Evolutionary conservation across 768 basidiomycete species (phyloP), one percentile per base, ranked within the genome.

Genomic region (Boletus subcaerulescens): DNA sequence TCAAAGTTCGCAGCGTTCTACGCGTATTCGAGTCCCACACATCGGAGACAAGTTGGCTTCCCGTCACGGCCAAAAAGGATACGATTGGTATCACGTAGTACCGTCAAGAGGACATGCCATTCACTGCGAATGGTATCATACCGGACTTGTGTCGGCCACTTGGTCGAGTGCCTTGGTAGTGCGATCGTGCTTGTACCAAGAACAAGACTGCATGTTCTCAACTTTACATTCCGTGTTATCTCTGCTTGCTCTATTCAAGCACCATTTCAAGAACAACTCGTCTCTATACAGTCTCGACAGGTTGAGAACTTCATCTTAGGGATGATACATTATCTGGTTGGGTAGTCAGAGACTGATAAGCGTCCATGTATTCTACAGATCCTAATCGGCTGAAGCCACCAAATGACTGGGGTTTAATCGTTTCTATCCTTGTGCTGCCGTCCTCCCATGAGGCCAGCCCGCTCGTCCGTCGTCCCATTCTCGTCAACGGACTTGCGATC

Each of bases 11-110:
- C 44, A 89, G 26, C 84, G 97, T 41, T 91, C 96, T 18, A 96
- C 93, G 8, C 91, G 97, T 75, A 84, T 98, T 52, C 20, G 20
- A 20, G 20, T 20, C 20, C 97, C 97, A 31, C 95, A 99, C 71
- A 97, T 89, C 52, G 97, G 97, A 39, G 97, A 99, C 80, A 99
- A 99, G 74, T 99, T 99, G 61, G 97, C 97, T 2, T 99, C 97
- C 46, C 91, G 97, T 66, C 97, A 99, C 67, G 97, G 97, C 65
- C 97, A 99, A 76, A 76, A 99, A 99, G 78, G 97, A 97, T 73
- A 99, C 97, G 13, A 96, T 98, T 59, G 97, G 97, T 74, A 97
- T 99, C 73, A 98, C 96, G 0, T 99, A 99, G 0, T 99, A 99
- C 69, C 92, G 97, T 48, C 97, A 98, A 71, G 97, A 99, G 72